Base-by-base conservation (phyloP, 345 rosid species). In the Hibiscus syriacus region DNA sequence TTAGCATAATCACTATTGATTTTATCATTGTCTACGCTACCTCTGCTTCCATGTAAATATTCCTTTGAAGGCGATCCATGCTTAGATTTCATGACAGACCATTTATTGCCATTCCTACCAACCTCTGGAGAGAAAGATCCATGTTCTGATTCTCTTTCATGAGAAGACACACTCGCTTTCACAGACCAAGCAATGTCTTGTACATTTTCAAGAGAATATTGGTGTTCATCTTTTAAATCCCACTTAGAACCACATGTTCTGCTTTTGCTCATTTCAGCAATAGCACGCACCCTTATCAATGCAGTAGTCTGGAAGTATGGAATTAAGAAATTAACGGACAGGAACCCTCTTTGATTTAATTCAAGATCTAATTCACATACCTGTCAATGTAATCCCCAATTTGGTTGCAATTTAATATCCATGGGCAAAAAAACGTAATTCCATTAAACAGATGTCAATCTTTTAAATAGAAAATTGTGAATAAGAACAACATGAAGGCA, bases 211-310 rank as follows among this genome's bases (percentile, higher is more conserved):
- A 53, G 75, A 54, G 84, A 65, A 73, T 68, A 71, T 19, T 68
- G 84, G 68, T 78, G 77, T 43, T 80, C 96, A 73, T 86, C 94
- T 64, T 83, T 83, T 68, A 77, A 62, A 83, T 93, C 88, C 70
- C 79, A 83, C 32, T 41, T 43, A 13, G 62, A 74, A 70, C 63
- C 68, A 36, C 79, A 78, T 27, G 83, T 73, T 82, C 90, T 79
- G 68, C 80, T 38, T 82, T 74, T 77, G 80, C 93, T 84, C 92
- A 85, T 90, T 55, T 67, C 73, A 39, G 55, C 72, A 70, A 62
- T 55, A 50, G 68, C 52, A 53, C 22, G 4, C 27, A 38, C 20
- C 9, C 16, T 38, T 19, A 60, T 22, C 45, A 6, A 22, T 9
- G 49, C 13, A 30, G 45, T 58, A n/a, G 19, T 17, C 59, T 34